Percentiles rank a stretch among this genome's conserved stretches.
Evolutionary conservation across 1,139 yeast species (phyloP).

Genomic region (Pichia sp.): DNA sequence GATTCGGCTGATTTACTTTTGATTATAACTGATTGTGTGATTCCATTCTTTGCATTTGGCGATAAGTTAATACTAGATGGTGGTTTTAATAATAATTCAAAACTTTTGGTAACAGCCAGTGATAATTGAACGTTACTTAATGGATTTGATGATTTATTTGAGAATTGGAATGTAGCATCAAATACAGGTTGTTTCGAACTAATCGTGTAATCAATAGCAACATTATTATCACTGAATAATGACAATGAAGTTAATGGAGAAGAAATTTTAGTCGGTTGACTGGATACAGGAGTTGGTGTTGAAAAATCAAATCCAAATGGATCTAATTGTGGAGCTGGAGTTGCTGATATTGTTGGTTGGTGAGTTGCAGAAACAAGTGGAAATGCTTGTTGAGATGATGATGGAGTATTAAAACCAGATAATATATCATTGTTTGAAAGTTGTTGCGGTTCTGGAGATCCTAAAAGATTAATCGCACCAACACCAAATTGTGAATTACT

Average conservation of each 20-base stretch:
- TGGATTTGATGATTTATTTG: constrained; percentile 40
- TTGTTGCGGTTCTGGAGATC: constrained; percentile 23
- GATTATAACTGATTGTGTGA: constrained; percentile 56
- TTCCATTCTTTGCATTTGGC: constrained; percentile 46
- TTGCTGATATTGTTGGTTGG: neutral
- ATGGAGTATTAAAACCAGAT: constrained; percentile 12
- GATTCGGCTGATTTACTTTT: constrained; percentile 39
- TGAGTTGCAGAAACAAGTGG: constrained; percentile 3
- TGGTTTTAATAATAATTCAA: constrained; percentile 59
- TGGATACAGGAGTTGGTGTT: constrained; percentile 28
- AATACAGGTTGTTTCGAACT: constrained; percentile 31
- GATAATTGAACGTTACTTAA: constrained; percentile 56
- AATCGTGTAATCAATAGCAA: constrained; percentile 50
- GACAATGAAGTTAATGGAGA: constrained; percentile 14
- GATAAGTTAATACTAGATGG: constrained; percentile 56
- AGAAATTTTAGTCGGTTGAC: neutral
- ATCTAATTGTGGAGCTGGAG: constrained; percentile 32
- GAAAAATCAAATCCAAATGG: constrained; percentile 50
- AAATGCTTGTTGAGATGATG: constrained; percentile 2
- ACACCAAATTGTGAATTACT: constrained; percentile 23
- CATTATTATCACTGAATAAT: constrained; percentile 41
- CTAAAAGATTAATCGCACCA: constrained; percentile 34
- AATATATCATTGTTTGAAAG: constrained; percentile 15
- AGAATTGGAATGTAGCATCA: constrained; percentile 40
- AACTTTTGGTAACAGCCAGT: constrained; percentile 76